Conservation (phyloP, 805 yeast genomes). For the Pichia californica region DNA sequence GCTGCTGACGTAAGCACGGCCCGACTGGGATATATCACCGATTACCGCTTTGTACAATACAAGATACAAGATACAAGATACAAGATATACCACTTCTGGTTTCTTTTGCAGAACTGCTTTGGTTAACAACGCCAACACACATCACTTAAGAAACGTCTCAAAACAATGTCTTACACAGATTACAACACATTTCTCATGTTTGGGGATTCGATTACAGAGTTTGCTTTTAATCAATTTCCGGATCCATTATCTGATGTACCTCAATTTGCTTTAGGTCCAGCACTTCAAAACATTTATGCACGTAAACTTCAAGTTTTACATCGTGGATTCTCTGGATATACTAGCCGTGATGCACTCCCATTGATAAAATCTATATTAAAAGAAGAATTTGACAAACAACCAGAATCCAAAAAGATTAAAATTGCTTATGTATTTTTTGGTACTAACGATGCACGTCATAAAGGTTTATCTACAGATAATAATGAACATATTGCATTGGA, state of each 20-base stretch:
- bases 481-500: slow-evolving; percentile 41
- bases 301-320: slow-evolving; percentile 63
- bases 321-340: slow-evolving; percentile 78
- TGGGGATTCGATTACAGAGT: slow-evolving; percentile 35
- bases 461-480: slow-evolving; percentile 33
- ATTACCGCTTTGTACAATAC: no score
- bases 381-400: slow-evolving; percentile 34
- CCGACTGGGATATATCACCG: no score
- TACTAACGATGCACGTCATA: slow-evolving; percentile 55
- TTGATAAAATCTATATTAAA: slow-evolving; percentile 47
- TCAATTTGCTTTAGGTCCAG: slow-evolving; percentile 29
- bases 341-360: slow-evolving; percentile 49
- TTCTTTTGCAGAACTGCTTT: no score
- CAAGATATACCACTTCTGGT: no score
- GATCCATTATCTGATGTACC: neutral
- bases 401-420: slow-evolving; percentile 29
- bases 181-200: slow-evolving; percentile 26
- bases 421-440: slow-evolving; percentile 65
- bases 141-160: no score
- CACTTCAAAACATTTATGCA: slow-evolving; percentile 35
- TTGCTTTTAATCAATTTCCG: slow-evolving; percentile 21
- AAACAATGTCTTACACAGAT: slow-evolving; percentile 12
- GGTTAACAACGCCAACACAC: no score
- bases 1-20: no score
- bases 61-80: no score